Evolutionary conservation across 164 flowering plant genomes (phyloP), one percentile per base, ranked within the genome.

Genomic region (Kingdonia uniflora): DNA sequence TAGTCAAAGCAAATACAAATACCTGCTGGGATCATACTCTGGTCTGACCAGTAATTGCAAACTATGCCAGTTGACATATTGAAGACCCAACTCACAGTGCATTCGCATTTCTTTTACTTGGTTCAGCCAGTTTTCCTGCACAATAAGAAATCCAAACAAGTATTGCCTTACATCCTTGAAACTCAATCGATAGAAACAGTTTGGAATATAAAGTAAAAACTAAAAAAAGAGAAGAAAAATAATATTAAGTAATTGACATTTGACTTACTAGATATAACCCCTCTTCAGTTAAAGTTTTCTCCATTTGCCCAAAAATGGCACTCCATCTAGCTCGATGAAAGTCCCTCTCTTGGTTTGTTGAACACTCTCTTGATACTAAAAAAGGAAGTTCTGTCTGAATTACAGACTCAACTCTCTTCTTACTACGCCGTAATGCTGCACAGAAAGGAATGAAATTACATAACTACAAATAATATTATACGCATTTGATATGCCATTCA

Each of bases 361-460:
- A 52, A 42, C 80, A 80, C 53, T 89, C 96, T 55, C 72, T 75
- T 16, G 85, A 66, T 42, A 83, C 22, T 35, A 84, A 60, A 49
- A 64, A 78, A 19, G 95, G 96, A 49, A 89, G 49, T 63, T 89
- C 97, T 43, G 83, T 80, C 6, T 68, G 66, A 52, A 85, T 76
- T 13, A 81, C 85, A 22, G 71, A 77, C 26, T 61, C 80, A 33
- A 89, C 82, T 70, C 90, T 80, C 65, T 78, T 87, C 80, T 76
- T 87, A 62, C 99, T 94, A 8, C 88, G 77, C 11, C 69, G 63
- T 67, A 94, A 52, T 24, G 91, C 99, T 92, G 81, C 69, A 66
- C 17, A 17, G 10, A 29, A 41, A 47, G 47, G 51, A 52, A 49
- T 29, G 16, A 43, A 42, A 3, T 12, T 20, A 22, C 14, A 11